Base-by-base conservation (phyloP, 169 alveolate genomes). In the Plasmodium vinckei region DNA sequence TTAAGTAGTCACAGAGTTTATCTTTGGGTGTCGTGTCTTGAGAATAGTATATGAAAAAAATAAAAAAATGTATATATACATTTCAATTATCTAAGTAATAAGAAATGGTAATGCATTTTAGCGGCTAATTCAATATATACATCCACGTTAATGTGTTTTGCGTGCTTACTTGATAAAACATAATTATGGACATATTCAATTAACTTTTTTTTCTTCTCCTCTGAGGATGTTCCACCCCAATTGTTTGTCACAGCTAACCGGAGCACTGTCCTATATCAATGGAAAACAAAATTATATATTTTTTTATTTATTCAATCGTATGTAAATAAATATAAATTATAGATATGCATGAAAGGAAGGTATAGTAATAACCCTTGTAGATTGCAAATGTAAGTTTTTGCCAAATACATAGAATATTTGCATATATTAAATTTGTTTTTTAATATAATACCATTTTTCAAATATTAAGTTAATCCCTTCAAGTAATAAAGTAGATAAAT, bases 401-500 rank as follows among this genome's bases (percentile, higher is more conserved):
- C 42, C 4, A 33, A 33, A 33, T 21, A 21, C 25, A 21, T 21
- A 21, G 25, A 21, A 21, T 21, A 21, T 21, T 21, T 21, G 1
- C 7, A 33, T 33, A 33, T 33, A 33, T 33, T 33, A 33, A 33
- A 33, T 69, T 21, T 0, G 0, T 69, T 23, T 54, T 21, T 69
- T 69, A 47, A 42, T 13, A 53, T 71, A 19, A 46, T 75, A 75
- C 88, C 88, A 75, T 57, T 75, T 75, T 12, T 75, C 75, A 51
- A 75, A 75, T 21, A 75, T 75, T 25, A 75, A 67, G 56, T 75
- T 75, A 75, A 75, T 75, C 47, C 88, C 88, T 75, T 75, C 88
- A 67, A 61, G 42, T 39, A 75, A 23, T 42, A 75, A 49, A 13
- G 17, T 60, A 9, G 68, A 73, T n/a, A 19, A 39, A 15, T 59